These are phyloP conservation scores for Coprinopsis sp. DNA, from an alignment of 768 basidiomycete species.

Conservation along the genomic window DNA sequence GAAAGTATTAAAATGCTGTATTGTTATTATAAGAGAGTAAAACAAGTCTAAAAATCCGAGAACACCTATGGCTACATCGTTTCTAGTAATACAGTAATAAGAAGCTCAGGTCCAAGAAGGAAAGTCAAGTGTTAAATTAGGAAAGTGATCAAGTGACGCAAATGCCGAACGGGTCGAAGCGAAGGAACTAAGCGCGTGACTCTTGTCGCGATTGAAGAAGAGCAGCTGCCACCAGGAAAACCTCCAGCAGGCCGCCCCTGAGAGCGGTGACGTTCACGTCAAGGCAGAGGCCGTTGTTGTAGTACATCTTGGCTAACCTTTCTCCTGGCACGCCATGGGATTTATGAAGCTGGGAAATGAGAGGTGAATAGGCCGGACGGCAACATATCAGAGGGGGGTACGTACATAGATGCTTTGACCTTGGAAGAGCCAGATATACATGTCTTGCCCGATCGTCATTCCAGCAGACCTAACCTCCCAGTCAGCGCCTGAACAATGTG, in stretches of 20 bases:
- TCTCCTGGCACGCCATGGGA: constrained; percentile 6
- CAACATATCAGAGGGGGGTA: background rate
- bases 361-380: background rate
- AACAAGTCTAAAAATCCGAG: no score
- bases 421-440: constrained; percentile 12
- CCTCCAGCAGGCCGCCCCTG: constrained; percentile 4
- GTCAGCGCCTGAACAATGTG: background rate
- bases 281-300: constrained; percentile 8
- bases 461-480: constrained; percentile 6
- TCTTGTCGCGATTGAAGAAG: constrained; percentile 7
- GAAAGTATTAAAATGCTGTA: no score
- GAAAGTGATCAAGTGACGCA: background rate
- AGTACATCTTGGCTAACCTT: constrained; percentile 11
- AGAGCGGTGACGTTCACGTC: constrained; percentile 7
- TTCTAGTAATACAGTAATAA: no score
- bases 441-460: constrained; percentile 9
- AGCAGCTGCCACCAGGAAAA: constrained; percentile 10
- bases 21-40: no score
- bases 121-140: background rate
- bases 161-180: no score
- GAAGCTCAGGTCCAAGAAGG: background rate
- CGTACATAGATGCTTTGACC: constrained; percentile 11
- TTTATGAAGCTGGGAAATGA: constrained; percentile 5
- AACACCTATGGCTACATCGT: no score
- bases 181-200: background rate